A percentile compares a stretch with the other conserved stretches of the same genome.
Conservation (phyloP, 2,329 filamentous ascomycete genomes). For the Penicillium sumatraense region DNA sequence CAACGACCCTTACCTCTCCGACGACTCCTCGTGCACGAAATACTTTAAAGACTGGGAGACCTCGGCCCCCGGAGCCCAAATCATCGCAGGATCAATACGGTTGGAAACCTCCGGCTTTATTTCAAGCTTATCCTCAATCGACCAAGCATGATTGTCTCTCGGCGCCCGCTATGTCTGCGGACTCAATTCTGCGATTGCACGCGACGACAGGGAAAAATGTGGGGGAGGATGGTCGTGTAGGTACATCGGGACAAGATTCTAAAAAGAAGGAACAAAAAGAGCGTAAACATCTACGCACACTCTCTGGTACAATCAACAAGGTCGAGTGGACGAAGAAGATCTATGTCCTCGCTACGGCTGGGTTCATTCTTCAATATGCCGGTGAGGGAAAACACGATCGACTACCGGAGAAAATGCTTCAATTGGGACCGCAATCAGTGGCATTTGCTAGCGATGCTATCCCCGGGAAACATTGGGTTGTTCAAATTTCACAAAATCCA, state of each 20-base stretch:
- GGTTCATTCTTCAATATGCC: conserved; percentile 52
- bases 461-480: conserved; percentile 53
- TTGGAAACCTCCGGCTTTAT: conserved; percentile 76
- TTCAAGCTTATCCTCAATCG: conserved; percentile 84
- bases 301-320: conserved; percentile 44
- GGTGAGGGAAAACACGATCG: conserved; percentile 51
- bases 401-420: conserved; percentile 53
- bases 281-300: conserved; percentile 40
- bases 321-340: conserved; percentile 50
- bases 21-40: conserved; percentile 21
- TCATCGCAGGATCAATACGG: conserved; percentile 31
- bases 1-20: conserved; percentile 30
- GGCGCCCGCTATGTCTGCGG: conserved; percentile 69
- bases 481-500: conserved; percentile 49
- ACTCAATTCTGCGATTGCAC: conserved; percentile 67
- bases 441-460: conserved; percentile 56
- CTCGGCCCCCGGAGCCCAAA: conserved; percentile 28
- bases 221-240: conserved; percentile 18
- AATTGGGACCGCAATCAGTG: conserved; percentile 50
- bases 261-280: conserved; percentile 42
- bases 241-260: conserved; percentile 19
- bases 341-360: conserved; percentile 49
- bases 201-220: conserved; percentile 31
- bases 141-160: conserved; percentile 74
- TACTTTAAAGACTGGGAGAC: conserved; percentile 28